These are phyloP conservation scores for Xylaria castorea DNA, from an alignment of 495 filamentous ascomycete genomes.

Conservation along the genomic window DNA sequence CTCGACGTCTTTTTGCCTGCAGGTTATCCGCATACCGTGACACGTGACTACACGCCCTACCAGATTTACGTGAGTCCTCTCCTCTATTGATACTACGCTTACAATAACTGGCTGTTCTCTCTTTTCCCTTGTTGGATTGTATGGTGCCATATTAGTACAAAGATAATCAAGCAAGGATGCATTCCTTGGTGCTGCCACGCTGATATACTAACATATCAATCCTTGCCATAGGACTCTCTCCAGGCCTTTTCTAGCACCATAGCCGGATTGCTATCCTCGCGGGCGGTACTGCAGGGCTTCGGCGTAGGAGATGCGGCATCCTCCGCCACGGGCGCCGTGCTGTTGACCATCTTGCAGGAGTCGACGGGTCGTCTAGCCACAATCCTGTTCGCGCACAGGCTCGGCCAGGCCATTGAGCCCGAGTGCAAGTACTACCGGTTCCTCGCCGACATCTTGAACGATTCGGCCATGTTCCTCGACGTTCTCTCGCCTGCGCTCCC, in stretches of 20 bases:
- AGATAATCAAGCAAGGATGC: neutral
- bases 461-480: slow-evolving; percentile 87
- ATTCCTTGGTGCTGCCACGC: neutral
- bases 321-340: slow-evolving; percentile 83
- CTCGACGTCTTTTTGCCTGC: slow-evolving; percentile 87
- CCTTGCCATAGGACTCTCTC: slow-evolving; percentile 70
- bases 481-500: slow-evolving; percentile 84
- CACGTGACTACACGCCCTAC: slow-evolving; percentile 83
- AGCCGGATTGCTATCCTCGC: slow-evolving; percentile 82
- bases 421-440: slow-evolving; percentile 96
- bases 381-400: slow-evolving; percentile 85
- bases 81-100: neutral
- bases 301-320: slow-evolving; percentile 89
- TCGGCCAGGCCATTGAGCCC: slow-evolving; percentile 87
- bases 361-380: slow-evolving; percentile 84
- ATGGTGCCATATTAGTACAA: neutral
- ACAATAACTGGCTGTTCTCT: neutral
- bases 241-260: slow-evolving; percentile 97
- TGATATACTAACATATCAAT: slow-evolving; percentile 16
- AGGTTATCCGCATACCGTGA: slow-evolving; percentile 92
- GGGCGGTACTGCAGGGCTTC: slow-evolving; percentile 90
- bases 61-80: slow-evolving; percentile 51
- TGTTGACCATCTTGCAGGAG: slow-evolving; percentile 87
- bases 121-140: slow-evolving; percentile 2
- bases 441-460: slow-evolving; percentile 91